Conservation (phyloP, 2,329 filamentous ascomycete genomes). For the Remersonia thermophila region DNA sequence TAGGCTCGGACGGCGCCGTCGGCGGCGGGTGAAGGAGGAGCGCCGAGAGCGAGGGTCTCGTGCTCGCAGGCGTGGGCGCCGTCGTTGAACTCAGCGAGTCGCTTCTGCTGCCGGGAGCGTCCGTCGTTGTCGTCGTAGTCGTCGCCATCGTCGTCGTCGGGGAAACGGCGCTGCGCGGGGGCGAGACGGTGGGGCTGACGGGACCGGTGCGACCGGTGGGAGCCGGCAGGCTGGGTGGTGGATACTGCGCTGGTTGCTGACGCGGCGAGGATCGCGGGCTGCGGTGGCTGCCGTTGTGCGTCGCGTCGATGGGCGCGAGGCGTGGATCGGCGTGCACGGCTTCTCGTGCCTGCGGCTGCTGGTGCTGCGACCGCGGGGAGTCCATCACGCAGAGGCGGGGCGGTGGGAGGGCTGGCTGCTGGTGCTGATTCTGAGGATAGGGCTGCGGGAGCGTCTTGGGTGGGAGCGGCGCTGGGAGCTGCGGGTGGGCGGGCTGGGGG, state of each 20-base stretch:
- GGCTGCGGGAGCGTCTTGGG: slow-evolving; percentile 22
- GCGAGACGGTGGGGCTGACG: slow-evolving; percentile 36
- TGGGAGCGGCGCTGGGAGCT: slow-evolving; percentile 19
- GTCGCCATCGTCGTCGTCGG: slow-evolving; percentile 9
- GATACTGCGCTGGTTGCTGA: no score
- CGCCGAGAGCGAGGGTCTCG: slow-evolving; percentile 25
- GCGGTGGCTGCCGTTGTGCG: background rate
- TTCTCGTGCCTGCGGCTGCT: slow-evolving; percentile 31
- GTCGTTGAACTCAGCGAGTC: slow-evolving; percentile 5
- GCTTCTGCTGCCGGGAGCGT: background rate
- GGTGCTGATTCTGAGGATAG: slow-evolving; percentile 9
- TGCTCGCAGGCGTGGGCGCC: slow-evolving; percentile 29
- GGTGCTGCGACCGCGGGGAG: slow-evolving; percentile 33
- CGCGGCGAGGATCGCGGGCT: no score
- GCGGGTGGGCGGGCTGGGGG: slow-evolving; percentile 11
- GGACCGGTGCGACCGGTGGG: slow-evolving; percentile 20
- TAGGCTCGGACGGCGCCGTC: slow-evolving; percentile 31
- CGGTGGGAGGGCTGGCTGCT: slow-evolving; percentile 13
- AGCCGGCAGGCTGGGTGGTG: background rate
- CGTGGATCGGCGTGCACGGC: slow-evolving; percentile 24
- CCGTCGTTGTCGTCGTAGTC: no score
- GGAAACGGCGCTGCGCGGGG: slow-evolving; percentile 27
- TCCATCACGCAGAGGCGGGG: slow-evolving; percentile 20
- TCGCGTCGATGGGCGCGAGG: slow-evolving; percentile 30
- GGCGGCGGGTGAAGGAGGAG: slow-evolving; percentile 39